Evolutionary conservation across 345 rosid species (phyloP).

Genomic region (Heritiera fomes): DNA sequence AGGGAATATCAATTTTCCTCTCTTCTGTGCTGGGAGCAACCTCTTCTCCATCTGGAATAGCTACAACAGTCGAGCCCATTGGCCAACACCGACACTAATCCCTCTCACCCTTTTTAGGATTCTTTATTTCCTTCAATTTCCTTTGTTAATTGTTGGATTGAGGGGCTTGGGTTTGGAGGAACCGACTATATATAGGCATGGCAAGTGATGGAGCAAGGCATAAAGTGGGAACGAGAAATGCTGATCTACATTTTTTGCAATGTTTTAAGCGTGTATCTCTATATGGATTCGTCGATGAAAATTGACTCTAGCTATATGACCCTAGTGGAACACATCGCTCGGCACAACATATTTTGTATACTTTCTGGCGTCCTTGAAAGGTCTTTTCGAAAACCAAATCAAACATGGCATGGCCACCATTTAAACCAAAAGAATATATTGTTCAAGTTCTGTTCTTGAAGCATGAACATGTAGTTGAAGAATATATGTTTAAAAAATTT

Average conservation of each 20-base stretch:
- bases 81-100: not conserved
- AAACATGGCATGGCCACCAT: not conserved
- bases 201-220: not conserved
- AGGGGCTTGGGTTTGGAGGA: slow-evolving; percentile 5
- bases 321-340: slow-evolving; percentile 53
- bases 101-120: not conserved
- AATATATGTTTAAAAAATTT: no score
- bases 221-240: not conserved
- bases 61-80: slow-evolving; percentile 46
- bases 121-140: not conserved
- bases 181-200: not conserved
- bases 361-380: slow-evolving; percentile 3
- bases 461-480: no score
- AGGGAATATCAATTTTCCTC: slow-evolving; percentile 17
- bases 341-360: slow-evolving; percentile 25
- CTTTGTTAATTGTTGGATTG: not conserved
- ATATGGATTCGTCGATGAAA: not conserved
- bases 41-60: slow-evolving; percentile 34
- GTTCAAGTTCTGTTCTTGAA: not conserved
- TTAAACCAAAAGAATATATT: not conserved
- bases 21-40: not conserved
- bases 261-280: not conserved
- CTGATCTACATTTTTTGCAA: slow-evolving; percentile 5
- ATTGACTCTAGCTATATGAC: slow-evolving; percentile 20
- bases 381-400: slow-evolving; percentile 31